Evolutionary conservation across 768 basidiomycete genomes (phyloP).

Genomic region (Termitomyces sp.): DNA sequence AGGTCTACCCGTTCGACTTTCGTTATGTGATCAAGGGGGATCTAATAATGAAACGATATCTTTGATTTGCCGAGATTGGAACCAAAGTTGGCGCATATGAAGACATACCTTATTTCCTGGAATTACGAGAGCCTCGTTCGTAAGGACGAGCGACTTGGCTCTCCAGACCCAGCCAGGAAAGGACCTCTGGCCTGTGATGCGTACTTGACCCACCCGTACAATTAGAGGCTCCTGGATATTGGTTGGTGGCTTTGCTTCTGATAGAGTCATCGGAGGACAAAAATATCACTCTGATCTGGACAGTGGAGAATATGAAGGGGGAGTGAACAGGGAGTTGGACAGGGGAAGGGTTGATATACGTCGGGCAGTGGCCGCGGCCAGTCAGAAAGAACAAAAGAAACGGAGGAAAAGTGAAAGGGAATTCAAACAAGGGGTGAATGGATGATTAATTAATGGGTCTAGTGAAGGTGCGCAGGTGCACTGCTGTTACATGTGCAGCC

Average conservation of each 20-base stretch:
- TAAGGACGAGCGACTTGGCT: slow-evolving; percentile 16
- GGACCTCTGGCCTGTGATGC: slow-evolving; percentile 12
- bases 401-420: neutral
- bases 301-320: neutral
- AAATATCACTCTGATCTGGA: neutral
- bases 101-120: slow-evolving; percentile 14
- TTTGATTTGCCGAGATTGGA: neutral
- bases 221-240: slow-evolving; percentile 1
- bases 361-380: neutral
- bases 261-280: neutral
- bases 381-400: neutral
- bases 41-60: slow-evolving; percentile 5
- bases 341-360: neutral
- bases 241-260: neutral
- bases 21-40: slow-evolving; percentile 28
- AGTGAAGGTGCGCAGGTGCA: neutral
- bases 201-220: slow-evolving; percentile 12
- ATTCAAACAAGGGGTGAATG: neutral
- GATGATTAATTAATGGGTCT: neutral
- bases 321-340: neutral
- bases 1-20: slow-evolving; percentile 34
- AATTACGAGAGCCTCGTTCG: slow-evolving; percentile 14
- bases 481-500: slow-evolving; percentile 12
- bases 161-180: slow-evolving; percentile 16
- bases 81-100: neutral